These are phyloP conservation scores for Paraphaeosphaeria sporulosa DNA, from an alignment of 2,329 filamentous ascomycete species.

Conservation along the genomic window DNA sequence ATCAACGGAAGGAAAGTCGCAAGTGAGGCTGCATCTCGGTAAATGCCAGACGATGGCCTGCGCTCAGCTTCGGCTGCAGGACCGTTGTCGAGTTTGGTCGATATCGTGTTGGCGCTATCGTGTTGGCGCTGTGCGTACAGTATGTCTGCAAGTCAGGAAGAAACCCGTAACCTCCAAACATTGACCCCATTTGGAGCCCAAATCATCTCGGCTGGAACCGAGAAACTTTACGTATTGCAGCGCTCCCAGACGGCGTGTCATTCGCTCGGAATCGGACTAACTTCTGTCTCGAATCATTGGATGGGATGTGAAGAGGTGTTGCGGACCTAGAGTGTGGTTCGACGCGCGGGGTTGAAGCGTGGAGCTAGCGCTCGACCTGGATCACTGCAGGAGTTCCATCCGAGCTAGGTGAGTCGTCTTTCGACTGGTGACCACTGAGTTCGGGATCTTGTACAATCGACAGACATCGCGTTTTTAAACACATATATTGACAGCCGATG, in stretches of 20 bases:
- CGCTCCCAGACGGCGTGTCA: not conserved
- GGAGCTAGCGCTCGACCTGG: not conserved
- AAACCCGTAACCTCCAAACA: too few relatives aligned
- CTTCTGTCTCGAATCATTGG: not conserved
- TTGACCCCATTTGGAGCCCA: not conserved
- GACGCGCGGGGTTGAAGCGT: not conserved
- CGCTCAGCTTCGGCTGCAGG: not conserved
- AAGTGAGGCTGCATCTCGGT: constrained; percentile 1
- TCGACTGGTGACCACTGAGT: not conserved
- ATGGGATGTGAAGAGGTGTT: not conserved
- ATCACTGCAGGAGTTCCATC: not conserved
- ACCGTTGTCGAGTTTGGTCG: not conserved
- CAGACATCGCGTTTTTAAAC: not conserved
- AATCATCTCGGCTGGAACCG: not conserved
- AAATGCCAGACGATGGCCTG: not conserved
- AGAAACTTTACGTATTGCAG: not conserved
- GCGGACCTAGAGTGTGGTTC: not conserved
- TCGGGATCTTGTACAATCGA: not conserved
- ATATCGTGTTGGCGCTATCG: not conserved
- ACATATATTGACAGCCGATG: not conserved
- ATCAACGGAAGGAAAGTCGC: not conserved
- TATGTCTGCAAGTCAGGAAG: not conserved
- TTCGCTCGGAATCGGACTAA: not conserved
- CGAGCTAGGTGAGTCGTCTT: not conserved
- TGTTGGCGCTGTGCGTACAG: not conserved